Conservation (phyloP, 208 protist species). For the Kentomonas sorsogonicus region DNA sequence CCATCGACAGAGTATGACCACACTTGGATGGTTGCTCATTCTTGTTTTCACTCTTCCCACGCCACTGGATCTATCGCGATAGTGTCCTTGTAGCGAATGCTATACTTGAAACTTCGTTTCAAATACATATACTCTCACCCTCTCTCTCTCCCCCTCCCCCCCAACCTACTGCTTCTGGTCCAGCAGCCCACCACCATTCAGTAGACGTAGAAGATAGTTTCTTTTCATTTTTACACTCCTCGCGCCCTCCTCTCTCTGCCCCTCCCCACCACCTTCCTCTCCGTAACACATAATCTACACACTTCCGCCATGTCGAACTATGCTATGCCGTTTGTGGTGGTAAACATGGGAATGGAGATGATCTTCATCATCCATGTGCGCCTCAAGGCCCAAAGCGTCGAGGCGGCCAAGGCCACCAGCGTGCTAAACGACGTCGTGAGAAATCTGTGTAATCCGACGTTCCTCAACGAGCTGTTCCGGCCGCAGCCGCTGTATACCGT, state of each 20-base stretch:
- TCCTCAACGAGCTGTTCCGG: constrained; percentile 82
- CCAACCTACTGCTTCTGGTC: too few species aligned
- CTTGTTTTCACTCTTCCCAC: too few species aligned
- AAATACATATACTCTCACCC: too few species aligned
- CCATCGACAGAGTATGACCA: too few species aligned
- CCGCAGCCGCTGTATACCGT: constrained; percentile 77
- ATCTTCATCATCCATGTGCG: constrained; percentile 89
- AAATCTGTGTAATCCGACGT: constrained; percentile 67
- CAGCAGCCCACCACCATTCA: too few species aligned
- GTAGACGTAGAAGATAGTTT: background rate
- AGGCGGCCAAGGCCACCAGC: constrained; percentile 25
- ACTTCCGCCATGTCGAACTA: constrained; percentile 44
- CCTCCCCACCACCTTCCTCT: constrained; percentile 9
- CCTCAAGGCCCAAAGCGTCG: constrained; percentile 76
- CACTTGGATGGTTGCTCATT: too few species aligned
- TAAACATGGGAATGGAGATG: constrained; percentile 92
- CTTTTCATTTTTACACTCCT: constrained; percentile 1
- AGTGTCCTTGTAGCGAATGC: too few species aligned
- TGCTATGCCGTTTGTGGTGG: constrained; percentile 82
- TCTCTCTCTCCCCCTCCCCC: too few species aligned
- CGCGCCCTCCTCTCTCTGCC: constrained; percentile 7
- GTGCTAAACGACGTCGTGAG: constrained; percentile 73
- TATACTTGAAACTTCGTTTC: too few species aligned
- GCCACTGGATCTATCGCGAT: too few species aligned
- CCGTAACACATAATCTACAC: constrained; percentile 5